These are phyloP conservation scores for Calonectria henricotiae DNA, from an alignment of 2,329 filamentous ascomycete species.

Conservation along the genomic window DNA sequence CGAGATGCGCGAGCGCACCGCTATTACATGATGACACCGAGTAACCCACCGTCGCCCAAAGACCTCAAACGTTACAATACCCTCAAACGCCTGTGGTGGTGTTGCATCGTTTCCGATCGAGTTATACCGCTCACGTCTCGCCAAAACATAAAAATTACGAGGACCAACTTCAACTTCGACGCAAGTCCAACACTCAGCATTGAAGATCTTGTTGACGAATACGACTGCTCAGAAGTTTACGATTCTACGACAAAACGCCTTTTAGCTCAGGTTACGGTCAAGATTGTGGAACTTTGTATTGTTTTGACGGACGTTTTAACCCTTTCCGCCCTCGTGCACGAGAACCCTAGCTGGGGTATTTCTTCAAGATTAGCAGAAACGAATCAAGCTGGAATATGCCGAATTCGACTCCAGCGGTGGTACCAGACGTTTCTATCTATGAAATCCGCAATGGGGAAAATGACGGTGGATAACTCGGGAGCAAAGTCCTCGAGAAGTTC, in stretches of 20 bases:
- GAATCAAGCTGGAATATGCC: slow-evolving; percentile 46
- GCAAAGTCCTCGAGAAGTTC: slow-evolving; percentile 34
- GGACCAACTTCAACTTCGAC: slow-evolving; percentile 47
- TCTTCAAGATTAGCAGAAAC: slow-evolving; percentile 40
- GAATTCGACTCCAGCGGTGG: slow-evolving; percentile 45
- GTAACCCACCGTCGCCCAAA: slow-evolving; percentile 31
- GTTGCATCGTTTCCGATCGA: slow-evolving; percentile 50
- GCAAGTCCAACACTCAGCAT: slow-evolving; percentile 38
- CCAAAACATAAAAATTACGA: slow-evolving; percentile 51
- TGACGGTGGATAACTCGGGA: slow-evolving; percentile 14
- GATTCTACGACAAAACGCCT: slow-evolving; percentile 46
- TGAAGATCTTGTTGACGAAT: slow-evolving; percentile 45
- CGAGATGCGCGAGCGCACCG: slow-evolving; percentile 49
- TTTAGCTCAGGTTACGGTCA: slow-evolving; percentile 43
- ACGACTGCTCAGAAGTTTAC: slow-evolving; percentile 48
- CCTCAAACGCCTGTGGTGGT: slow-evolving; percentile 50
- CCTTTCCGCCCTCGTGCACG: slow-evolving; percentile 44
- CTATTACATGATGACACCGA: slow-evolving; percentile 41
- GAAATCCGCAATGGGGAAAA: slow-evolving; percentile 39
- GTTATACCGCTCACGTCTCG: slow-evolving; percentile 45
- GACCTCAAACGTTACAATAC: slow-evolving; percentile 44
- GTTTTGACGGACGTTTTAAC: slow-evolving; percentile 48
- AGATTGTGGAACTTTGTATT: slow-evolving; percentile 49
- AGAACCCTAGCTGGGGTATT: slow-evolving; percentile 46
- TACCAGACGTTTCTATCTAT: slow-evolving; percentile 46